These are phyloP conservation scores for Populus davidiana DNA, from an alignment of 345 rosid genomes.

Conservation along the genomic window DNA sequence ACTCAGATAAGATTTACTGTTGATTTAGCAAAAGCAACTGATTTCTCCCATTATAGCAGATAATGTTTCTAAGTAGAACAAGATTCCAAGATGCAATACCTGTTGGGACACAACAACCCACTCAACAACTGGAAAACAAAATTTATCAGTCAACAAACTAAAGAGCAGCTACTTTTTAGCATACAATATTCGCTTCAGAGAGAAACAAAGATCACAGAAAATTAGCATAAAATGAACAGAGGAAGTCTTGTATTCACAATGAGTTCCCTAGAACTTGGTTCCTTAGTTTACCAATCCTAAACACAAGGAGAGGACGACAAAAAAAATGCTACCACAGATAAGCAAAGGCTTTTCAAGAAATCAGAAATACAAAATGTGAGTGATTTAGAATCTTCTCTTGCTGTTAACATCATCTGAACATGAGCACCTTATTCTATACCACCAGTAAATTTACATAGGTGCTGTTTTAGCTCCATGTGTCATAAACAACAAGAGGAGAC, in stretches of 20 bases:
- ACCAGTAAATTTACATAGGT: no score
- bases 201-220: background rate
- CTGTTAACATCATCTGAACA: no score
- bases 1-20: background rate
- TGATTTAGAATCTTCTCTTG: no score
- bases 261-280: background rate
- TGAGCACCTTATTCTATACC: no score
- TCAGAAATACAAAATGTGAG: no score
- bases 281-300: background rate
- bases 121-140: background rate
- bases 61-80: background rate
- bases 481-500: no score
- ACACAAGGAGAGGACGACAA: background rate
- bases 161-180: background rate
- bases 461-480: no score
- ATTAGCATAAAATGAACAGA: background rate
- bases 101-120: background rate
- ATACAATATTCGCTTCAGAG: background rate
- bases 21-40: background rate
- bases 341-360: background rate
- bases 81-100: background rate
- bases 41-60: background rate
- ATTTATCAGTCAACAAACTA: background rate
- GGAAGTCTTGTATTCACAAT: background rate
- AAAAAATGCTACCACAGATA: background rate